Evolutionary conservation across 2,329 filamentous ascomycete genomes (phyloP).

Genomic region (Talaromyces sp.): DNA sequence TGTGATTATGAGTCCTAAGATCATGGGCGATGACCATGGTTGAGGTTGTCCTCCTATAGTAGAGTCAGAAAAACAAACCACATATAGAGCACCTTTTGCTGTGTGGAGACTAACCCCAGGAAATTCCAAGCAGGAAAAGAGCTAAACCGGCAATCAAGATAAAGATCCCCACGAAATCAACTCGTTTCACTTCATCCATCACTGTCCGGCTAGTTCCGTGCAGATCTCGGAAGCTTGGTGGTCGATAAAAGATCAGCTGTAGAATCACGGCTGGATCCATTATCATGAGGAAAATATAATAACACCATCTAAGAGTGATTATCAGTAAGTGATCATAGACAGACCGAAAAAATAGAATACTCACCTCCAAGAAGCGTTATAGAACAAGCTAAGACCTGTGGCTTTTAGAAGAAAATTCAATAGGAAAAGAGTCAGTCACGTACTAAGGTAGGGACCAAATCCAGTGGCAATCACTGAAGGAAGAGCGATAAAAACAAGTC

Average conservation of each 20-base stretch:
- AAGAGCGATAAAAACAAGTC: neutral
- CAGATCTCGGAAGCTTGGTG: slow-evolving; percentile 35
- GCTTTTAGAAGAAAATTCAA: too few species aligned
- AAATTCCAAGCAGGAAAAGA: slow-evolving; percentile 24
- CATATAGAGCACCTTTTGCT: too few species aligned
- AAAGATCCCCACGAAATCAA: slow-evolving; percentile 23
- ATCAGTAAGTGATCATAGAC: too few species aligned
- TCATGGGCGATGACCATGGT: slow-evolving; percentile 14
- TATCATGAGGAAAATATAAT: too few species aligned
- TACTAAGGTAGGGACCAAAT: slow-evolving; percentile 12
- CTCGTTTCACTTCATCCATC: slow-evolving; percentile 21
- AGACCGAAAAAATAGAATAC: too few species aligned
- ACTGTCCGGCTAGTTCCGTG: slow-evolving; percentile 34
- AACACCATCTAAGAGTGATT: too few species aligned
- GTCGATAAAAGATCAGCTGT: slow-evolving; percentile 31
- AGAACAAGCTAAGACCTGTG: too few species aligned
- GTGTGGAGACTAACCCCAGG: slow-evolving; percentile 17
- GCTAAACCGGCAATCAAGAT: slow-evolving; percentile 19
- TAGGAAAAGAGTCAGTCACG: too few species aligned
- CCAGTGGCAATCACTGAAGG: slow-evolving; percentile 11
- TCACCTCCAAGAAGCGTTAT: too few species aligned
- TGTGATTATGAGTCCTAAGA: slow-evolving; percentile 21
- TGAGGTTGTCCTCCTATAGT: neutral
- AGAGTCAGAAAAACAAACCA: too few species aligned
- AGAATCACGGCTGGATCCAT: too few species aligned